phyloP scores from a whole-genome alignment of 805 yeast genomes.

The Lipomyces yamadae region DNA sequence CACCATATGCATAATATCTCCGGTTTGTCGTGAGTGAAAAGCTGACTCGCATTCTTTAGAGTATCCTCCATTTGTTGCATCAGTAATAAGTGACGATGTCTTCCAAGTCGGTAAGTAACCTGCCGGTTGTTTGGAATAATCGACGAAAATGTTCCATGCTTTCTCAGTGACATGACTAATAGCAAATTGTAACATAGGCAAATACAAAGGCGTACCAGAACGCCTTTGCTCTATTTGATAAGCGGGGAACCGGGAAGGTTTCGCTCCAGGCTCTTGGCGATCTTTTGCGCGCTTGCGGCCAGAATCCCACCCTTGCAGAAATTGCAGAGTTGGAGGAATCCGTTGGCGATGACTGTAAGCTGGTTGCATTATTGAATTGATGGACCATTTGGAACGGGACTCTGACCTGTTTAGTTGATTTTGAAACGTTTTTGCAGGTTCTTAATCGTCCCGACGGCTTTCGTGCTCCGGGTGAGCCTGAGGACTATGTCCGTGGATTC shows the following conservation, averaged over 20 bases:
- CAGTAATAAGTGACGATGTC: slow-evolving; percentile 18
- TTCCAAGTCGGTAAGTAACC: slow-evolving; percentile 27
- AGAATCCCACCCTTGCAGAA: slow-evolving; percentile 94
- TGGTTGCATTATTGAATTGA: background rate
- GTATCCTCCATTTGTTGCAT: background rate
- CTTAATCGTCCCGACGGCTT: slow-evolving; percentile 87
- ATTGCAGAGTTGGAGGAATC: slow-evolving; percentile 62
- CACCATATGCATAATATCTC: background rate
- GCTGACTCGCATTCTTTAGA: background rate
- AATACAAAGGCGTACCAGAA: slow-evolving; percentile 44
- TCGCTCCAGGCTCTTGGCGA: slow-evolving; percentile 87
- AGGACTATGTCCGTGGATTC: slow-evolving; percentile 92
- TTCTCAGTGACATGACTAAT: background rate
- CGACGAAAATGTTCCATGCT: background rate
- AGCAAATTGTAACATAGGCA: slow-evolving; percentile 15
- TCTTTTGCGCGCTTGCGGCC: slow-evolving; percentile 94
- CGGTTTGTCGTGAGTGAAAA: background rate
- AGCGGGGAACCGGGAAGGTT: slow-evolving; percentile 92
- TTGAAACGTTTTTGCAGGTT: slow-evolving; percentile 74
- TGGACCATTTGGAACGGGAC: background rate
- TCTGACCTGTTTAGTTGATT: slow-evolving; percentile 54
- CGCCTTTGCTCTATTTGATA: slow-evolving; percentile 95
- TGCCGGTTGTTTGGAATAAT: background rate
- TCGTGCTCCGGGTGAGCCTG: slow-evolving; percentile 84
- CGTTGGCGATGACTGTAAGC: slow-evolving; percentile 46